Percentiles rank a stretch among this genome's conserved stretches.
phyloP scores from a whole-genome alignment of 345 rosid species.

The Leavenworthia alabamica region DNA sequence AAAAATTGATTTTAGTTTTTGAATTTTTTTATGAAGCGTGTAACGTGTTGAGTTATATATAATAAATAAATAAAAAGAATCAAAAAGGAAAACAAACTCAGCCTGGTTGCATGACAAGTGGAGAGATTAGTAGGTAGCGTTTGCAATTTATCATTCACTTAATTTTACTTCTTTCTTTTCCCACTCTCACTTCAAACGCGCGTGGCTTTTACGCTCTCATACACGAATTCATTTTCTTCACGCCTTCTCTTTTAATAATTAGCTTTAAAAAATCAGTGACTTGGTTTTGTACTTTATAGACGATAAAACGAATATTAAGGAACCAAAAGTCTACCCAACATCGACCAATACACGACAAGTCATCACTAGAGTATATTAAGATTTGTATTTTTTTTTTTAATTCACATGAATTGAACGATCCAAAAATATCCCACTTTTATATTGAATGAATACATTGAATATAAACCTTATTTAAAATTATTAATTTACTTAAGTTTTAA shows the following conservation, averaged over 20 bases:
- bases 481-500: not conserved
- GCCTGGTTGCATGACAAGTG: conserved; percentile 70
- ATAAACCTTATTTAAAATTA: not conserved
- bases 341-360: conserved; percentile 6
- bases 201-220: not conserved
- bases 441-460: not conserved
- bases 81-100: conserved; percentile 35
- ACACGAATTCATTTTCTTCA: conserved; percentile 21
- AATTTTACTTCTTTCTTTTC: not conserved
- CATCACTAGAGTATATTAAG: not conserved
- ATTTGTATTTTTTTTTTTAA: not conserved
- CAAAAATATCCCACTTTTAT: not conserved
- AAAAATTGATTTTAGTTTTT: not conserved
- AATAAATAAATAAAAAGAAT: not conserved
- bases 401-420: not conserved
- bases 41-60: conserved; percentile 20
- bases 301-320: not conserved
- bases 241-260: conserved; percentile 7
- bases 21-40: conserved; percentile 16
- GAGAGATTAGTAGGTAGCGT: conserved; percentile 50
- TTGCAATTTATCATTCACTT: conserved; percentile 38
- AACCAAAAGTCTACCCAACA: conserved; percentile 18
- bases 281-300: conserved; percentile 2
- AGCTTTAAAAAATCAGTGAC: conserved; percentile 5
- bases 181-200: conserved; percentile 21